Conservation (phyloP, 768 basidiomycete genomes). For the Mycena vitilis region DNA sequence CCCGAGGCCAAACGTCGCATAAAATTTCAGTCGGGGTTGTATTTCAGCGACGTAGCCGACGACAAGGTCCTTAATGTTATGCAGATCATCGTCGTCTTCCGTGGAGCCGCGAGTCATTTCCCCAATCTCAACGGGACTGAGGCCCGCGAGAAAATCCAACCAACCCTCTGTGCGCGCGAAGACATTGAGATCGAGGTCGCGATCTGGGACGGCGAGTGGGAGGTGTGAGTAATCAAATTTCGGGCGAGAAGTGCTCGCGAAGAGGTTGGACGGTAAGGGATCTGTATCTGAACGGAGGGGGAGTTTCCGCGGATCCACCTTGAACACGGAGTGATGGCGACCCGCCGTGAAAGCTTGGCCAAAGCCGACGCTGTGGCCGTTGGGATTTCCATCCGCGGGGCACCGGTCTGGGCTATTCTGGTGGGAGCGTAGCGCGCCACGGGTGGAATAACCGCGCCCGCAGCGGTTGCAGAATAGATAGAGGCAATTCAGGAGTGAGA, state of each 20-base stretch:
- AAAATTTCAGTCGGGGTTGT: too few relatives aligned
- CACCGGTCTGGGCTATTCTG: background rate
- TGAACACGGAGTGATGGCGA: background rate
- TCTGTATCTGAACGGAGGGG: background rate
- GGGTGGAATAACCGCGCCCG: background rate
- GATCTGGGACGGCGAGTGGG: background rate
- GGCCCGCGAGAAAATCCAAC: too few relatives aligned
- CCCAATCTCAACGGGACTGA: too few relatives aligned
- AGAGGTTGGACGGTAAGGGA: background rate
- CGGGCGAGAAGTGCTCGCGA: too few relatives aligned
- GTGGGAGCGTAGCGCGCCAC: background rate
- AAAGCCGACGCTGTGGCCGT: background rate
- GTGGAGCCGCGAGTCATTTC: too few relatives aligned
- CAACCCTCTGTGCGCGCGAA: too few relatives aligned
- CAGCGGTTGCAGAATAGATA: background rate
- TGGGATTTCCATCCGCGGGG: background rate
- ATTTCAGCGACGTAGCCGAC: too few relatives aligned
- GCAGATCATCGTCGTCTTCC: too few relatives aligned
- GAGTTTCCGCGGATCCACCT: background rate
- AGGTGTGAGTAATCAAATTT: background rate
- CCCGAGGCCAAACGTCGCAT: too few relatives aligned
- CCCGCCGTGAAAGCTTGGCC: background rate
- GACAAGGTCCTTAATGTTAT: too few relatives aligned
- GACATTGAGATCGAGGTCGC: too few relatives aligned
- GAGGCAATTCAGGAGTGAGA: background rate